Base-by-base conservation (phyloP, 2,329 filamentous ascomycete species). In the Scorias spongiosa region DNA sequence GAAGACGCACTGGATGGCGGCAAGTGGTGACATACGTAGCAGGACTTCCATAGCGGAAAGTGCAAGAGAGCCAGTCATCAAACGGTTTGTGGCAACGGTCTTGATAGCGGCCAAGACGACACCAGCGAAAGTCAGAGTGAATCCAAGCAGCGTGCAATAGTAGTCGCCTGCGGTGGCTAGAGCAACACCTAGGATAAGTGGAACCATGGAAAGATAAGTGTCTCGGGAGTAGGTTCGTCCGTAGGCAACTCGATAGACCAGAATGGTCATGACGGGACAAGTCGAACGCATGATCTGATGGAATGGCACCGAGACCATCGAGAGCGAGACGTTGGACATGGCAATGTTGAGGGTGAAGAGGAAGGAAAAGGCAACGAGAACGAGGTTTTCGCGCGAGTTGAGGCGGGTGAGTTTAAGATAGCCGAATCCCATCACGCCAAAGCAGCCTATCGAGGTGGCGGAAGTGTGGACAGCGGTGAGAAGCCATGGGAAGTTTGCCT, bases 261-360 rank as follows among this genome's bases (percentile, higher is more conserved):
- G 57, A 44, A 78, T 72, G 42, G 76, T 77, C 56, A 78, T 75
- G 52, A 78, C 68, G 26, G 76, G 76, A 47, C 69, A 74, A 15
- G 75, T 73, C 47, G 76, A 76, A 49, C 76, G 70, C 59, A 79
- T 71, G 46, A 77, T 75, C 57, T 80, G 76, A 58, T 79, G 77
- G 59, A 80, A 80, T 2, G 76, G 72, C n/a, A 80, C 72, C 0
- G 76, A 78, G 32, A 76, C 75, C 68, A 76, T 56, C n/a, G 55
- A 48, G 2, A 78, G 65, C n/a, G 75, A 78, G 18, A 77, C 66
- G 59, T 78, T 78, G n/a, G 73, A 76, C 39, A 77, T 70, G 46
- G 75, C 75, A 51, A 79, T 78, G 59, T 79, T 79, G 56, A 75
- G 66, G 12, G 75, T 78, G 59, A 77, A 79, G 7, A 79, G 66